These are phyloP conservation scores for Mycena crocata DNA, from an alignment of 768 basidiomycete species.

Conservation along the genomic window DNA sequence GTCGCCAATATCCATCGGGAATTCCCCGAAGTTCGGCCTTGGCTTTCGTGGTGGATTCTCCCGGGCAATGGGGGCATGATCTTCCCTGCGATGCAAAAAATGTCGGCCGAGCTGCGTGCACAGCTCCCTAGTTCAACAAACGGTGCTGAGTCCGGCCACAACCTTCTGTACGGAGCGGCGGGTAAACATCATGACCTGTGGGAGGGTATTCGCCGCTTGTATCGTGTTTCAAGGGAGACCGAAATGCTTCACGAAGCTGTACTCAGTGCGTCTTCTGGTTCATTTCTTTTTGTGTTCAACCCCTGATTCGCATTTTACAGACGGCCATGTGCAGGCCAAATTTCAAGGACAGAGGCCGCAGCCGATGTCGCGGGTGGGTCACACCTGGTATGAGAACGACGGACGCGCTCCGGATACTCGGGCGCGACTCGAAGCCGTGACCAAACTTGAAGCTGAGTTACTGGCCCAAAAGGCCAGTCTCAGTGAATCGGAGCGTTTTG, in stretches of 20 bases:
- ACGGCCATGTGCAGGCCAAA: conserved; percentile 7
- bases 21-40: conserved; percentile 5
- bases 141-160: conserved; percentile 5
- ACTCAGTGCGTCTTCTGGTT: neutral
- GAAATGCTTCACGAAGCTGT: conserved; percentile 4
- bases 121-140: no score
- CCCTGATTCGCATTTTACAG: no score
- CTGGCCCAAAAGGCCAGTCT: neutral
- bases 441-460: no score
- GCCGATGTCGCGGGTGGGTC: neutral
- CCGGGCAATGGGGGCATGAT: conserved; percentile 13
- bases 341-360: conserved; percentile 17
- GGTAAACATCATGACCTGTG: neutral
- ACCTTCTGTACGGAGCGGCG: neutral
- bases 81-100: conserved; percentile 10
- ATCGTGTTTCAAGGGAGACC: neutral
- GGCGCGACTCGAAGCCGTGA: neutral
- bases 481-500: no score
- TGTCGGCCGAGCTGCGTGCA: neutral
- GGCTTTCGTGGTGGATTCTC: conserved; percentile 12
- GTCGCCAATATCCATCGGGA: neutral
- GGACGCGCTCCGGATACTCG: conserved; percentile 23
- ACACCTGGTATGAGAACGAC: neutral
- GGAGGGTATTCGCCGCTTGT: neutral
- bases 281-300: no score